phyloP scores from a whole-genome alignment of 225 moss, liverwort and hornwort genomes.

The Marchantia polymorpha region DNA sequence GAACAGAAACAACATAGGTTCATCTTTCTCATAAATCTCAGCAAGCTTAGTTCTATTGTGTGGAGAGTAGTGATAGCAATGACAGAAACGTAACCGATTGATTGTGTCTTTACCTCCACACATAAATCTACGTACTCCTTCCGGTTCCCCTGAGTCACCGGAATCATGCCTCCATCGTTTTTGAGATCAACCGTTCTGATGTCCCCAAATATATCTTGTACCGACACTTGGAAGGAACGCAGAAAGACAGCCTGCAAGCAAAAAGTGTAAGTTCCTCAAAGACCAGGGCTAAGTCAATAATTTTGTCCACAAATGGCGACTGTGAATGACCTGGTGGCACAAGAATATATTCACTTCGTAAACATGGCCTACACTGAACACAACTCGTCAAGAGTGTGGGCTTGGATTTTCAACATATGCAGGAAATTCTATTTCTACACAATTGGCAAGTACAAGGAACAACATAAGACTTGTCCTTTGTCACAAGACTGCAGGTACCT shows the following conservation, averaged over 20 bases:
- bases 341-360: not conserved
- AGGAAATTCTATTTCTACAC: not conserved
- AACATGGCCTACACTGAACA: too few relatives aligned
- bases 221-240: slow-evolving; percentile 48
- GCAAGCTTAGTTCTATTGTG: too few relatives aligned
- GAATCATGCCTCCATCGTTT: slow-evolving; percentile 30
- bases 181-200: slow-evolving; percentile 46
- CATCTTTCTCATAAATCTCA: too few relatives aligned
- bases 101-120: slow-evolving; percentile 36
- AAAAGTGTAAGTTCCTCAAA: not conserved
- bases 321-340: not conserved
- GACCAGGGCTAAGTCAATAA: not conserved
- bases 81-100: not conserved
- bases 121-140: slow-evolving; percentile 45
- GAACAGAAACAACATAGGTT: not conserved
- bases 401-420: not conserved
- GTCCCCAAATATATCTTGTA: slow-evolving; percentile 50
- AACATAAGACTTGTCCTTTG: not conserved
- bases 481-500: slow-evolving; percentile 25
- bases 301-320: not conserved
- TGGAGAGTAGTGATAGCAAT: not conserved
- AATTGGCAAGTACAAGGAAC: not conserved
- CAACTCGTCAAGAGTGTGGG: too few relatives aligned
- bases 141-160: slow-evolving; percentile 37
- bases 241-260: slow-evolving; percentile 39